A percentile compares a stretch with the other conserved stretches of the same genome.
phyloP scores from a whole-genome alignment of 2,329 filamentous ascomycete species.

The Tothia fuscella region DNA sequence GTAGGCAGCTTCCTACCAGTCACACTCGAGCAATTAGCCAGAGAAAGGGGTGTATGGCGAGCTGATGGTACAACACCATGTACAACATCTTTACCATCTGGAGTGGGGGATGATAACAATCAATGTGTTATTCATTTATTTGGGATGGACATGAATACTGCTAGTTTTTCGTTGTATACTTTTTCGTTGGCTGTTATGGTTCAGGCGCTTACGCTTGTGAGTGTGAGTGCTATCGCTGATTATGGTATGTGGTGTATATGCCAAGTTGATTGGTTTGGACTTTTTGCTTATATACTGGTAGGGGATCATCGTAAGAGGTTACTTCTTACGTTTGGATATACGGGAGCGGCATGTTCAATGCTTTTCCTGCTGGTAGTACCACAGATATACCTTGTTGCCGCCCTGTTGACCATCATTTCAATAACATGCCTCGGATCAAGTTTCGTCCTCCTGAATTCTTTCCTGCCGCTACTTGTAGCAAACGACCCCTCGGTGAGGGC shows the following conservation, averaged over 20 bases:
- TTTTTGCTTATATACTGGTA: conserved; percentile 12
- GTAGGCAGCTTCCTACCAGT: conserved; percentile 90
- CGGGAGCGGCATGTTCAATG: conserved; percentile 68
- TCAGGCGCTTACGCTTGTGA: conserved; percentile 79
- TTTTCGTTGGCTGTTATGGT: conserved; percentile 80
- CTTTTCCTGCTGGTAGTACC: conserved; percentile 66
- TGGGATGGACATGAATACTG: conserved; percentile 74
- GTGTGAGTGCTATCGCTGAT: conserved; percentile 85
- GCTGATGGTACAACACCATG: conserved; percentile 65
- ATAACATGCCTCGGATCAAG: conserved; percentile 91
- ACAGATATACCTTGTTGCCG: conserved; percentile 64
- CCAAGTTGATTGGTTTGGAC: background rate
- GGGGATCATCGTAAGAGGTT: conserved; percentile 67
- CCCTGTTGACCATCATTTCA: conserved; percentile 68
- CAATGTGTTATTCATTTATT: conserved; percentile 73
- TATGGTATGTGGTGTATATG: conserved; percentile 49
- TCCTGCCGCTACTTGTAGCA: conserved; percentile 73
- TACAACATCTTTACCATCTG: conserved; percentile 15
- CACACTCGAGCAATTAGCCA: conserved; percentile 75
- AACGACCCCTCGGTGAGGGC: conserved; percentile 60
- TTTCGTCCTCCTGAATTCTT: conserved; percentile 90
- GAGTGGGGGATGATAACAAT: conserved; percentile 22
- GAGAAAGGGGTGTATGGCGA: conserved; percentile 75
- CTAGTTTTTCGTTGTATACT: conserved; percentile 91
- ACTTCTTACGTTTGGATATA: conserved; percentile 65